Evolutionary conservation across 208 protist genomes (phyloP).

Genomic region (Tritrichomonas musculus): DNA sequence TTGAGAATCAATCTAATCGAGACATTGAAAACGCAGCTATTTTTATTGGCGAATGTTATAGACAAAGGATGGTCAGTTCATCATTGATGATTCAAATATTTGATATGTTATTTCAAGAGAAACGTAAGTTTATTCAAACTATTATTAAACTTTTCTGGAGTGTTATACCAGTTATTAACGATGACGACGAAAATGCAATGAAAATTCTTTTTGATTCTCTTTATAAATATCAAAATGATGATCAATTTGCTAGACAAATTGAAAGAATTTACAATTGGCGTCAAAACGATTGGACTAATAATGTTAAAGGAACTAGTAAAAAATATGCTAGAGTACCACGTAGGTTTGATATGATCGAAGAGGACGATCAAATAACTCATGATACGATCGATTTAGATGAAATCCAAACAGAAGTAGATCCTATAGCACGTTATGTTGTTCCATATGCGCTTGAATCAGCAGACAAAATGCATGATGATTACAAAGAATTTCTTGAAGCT

Average conservation of each 20-base stretch:
- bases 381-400: too few species aligned
- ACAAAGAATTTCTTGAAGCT: background rate
- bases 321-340: background rate
- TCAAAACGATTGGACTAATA: background rate
- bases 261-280: background rate
- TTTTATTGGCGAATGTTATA: background rate
- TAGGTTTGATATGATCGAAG: background rate
- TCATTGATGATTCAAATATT: background rate
- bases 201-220: background rate
- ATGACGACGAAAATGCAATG: background rate
- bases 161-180: background rate
- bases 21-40: background rate
- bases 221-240: too few species aligned
- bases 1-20: background rate
- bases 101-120: background rate
- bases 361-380: background rate
- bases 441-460: background rate
- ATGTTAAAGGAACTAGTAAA: background rate
- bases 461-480: background rate
- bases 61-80: background rate
- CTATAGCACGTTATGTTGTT: too few species aligned
- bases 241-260: background rate
- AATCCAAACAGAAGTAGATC: background rate
- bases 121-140: background rate
- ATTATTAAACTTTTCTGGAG: background rate